phyloP scores from a whole-genome alignment of 345 rosid species.

The Gossypium herbaceum region DNA sequence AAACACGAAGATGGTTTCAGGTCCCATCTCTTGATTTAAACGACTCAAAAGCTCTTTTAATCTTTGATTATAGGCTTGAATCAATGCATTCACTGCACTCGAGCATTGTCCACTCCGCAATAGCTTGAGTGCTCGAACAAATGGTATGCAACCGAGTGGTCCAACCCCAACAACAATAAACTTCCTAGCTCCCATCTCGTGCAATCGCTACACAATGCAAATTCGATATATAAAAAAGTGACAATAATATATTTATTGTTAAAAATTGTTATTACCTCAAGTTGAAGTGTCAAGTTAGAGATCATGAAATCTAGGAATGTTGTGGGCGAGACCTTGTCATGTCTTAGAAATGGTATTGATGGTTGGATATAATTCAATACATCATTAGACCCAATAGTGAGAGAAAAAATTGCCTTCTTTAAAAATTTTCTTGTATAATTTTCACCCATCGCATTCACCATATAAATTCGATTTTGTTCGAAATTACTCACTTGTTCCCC shows the following conservation, averaged over 20 bases:
- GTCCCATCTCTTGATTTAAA: conserved; percentile 31
- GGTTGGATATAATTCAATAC: conserved; percentile 48
- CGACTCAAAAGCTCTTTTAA: conserved; percentile 26
- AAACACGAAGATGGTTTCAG: conserved; percentile 39
- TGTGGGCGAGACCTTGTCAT: conserved; percentile 29
- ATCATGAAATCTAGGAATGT: conserved; percentile 46
- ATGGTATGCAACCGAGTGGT: conserved; percentile 71
- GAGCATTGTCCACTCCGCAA: conserved; percentile 44
- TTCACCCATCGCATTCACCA: conserved; percentile 42
- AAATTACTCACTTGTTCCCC: conserved; percentile 49
- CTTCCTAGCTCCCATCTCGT: conserved; percentile 47
- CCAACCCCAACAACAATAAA: conserved; percentile 48
- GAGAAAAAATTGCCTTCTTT: conserved; percentile 43
- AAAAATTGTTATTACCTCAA: conserved; percentile 30
- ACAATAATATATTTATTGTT: too few species aligned
- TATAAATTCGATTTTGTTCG: conserved; percentile 42
- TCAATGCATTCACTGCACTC: conserved; percentile 33
- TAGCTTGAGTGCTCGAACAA: conserved; percentile 41
- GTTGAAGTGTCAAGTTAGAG: conserved; percentile 44
- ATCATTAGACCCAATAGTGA: conserved; percentile 57
- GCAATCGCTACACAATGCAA: conserved; percentile 32
- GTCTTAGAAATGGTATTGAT: conserved; percentile 38
- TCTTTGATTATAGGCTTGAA: conserved; percentile 40
- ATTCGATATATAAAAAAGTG: too few species aligned
- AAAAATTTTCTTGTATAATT: conserved; percentile 35